phyloP scores from a whole-genome alignment of 768 basidiomycete genomes.

The Hortiboletus flavorubellus region DNA sequence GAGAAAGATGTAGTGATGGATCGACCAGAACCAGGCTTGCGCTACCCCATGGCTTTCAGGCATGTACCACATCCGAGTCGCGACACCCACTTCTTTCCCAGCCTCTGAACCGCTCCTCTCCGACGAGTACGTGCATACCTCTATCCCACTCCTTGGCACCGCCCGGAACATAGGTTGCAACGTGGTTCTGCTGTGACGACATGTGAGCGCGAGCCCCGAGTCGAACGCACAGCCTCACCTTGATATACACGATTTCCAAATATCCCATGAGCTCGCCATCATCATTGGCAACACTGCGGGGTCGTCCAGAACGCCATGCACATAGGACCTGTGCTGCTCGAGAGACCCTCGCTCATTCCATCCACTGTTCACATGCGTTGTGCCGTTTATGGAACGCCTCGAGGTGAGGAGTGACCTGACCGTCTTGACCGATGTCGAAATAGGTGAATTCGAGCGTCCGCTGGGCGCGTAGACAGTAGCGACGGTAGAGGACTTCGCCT shows the following conservation, averaged over 20 bases:
- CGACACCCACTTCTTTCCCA: constrained; percentile 36
- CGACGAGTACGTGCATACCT: constrained; percentile 45
- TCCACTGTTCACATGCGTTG: constrained; percentile 43
- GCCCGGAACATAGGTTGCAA: constrained; percentile 24
- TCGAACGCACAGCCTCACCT: constrained; percentile 30
- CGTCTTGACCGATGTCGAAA: constrained; percentile 22
- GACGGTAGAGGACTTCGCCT: constrained; percentile 40
- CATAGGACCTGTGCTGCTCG: constrained; percentile 42
- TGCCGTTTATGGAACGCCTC: constrained; percentile 48
- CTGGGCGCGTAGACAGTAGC: constrained; percentile 34
- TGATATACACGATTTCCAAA: constrained; percentile 42
- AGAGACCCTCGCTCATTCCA: constrained; percentile 47
- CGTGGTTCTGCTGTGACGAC: constrained; percentile 15
- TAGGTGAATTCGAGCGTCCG: constrained; percentile 30
- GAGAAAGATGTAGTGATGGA: constrained; percentile 44
- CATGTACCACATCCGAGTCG: neutral
- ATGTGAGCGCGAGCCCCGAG: neutral
- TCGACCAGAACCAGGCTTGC: constrained; percentile 21
- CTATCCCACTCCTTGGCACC: constrained; percentile 32
- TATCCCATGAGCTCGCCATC: constrained; percentile 41
- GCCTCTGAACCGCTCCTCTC: constrained; percentile 46
- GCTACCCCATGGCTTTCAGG: constrained; percentile 10
- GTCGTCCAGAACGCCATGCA: constrained; percentile 35
- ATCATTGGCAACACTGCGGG: constrained; percentile 39
- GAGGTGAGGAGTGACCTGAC: constrained; percentile 31